Evolutionary conservation across 345 rosid genomes (phyloP).

Genomic region (Passiflora organensis): DNA sequence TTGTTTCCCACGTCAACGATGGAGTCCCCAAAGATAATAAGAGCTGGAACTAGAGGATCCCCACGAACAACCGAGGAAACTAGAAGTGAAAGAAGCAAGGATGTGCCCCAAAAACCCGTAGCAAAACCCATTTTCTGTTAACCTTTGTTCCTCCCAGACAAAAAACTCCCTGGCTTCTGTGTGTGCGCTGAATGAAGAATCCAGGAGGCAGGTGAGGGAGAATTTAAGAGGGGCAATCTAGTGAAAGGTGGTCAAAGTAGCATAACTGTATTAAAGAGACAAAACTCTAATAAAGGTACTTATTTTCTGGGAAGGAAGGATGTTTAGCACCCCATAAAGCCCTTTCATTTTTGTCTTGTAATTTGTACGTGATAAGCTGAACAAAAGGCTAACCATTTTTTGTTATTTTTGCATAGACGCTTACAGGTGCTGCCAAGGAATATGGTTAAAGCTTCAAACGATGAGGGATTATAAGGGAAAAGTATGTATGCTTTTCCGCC

Average conservation of each 20-base stretch:
- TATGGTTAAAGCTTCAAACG: conserved; percentile 9
- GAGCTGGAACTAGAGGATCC: conserved; percentile 69
- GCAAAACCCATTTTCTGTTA: conserved; percentile 21
- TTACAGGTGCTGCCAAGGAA: not conserved
- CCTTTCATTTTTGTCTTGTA: conserved; percentile 4
- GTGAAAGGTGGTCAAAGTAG: conserved; percentile 19
- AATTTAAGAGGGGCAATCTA: conserved; percentile 16
- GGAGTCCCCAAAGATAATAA: conserved; percentile 86
- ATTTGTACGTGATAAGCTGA: conserved; percentile 12
- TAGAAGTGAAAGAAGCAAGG: conserved; percentile 23
- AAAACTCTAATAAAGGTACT: conserved; percentile 20
- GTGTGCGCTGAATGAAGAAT: conserved; percentile 11
- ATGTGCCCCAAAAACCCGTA: conserved; percentile 12
- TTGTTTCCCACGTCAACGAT: conserved; percentile 88
- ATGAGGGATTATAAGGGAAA: not conserved
- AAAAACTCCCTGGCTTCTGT: not conserved
- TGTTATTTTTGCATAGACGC: not conserved
- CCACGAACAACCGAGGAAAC: conserved; percentile 29
- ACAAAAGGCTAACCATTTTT: conserved; percentile 12
- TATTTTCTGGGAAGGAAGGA: conserved; percentile 20
- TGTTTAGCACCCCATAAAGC: conserved; percentile 20
- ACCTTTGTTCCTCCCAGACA: not conserved
- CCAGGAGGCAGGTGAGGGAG: conserved; percentile 18
- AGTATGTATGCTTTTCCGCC: no score
- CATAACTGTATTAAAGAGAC: conserved; percentile 10